phyloP scores from a whole-genome alignment of 1,284 basidiomycete genomes.

The Heterobasidion occidentale region DNA sequence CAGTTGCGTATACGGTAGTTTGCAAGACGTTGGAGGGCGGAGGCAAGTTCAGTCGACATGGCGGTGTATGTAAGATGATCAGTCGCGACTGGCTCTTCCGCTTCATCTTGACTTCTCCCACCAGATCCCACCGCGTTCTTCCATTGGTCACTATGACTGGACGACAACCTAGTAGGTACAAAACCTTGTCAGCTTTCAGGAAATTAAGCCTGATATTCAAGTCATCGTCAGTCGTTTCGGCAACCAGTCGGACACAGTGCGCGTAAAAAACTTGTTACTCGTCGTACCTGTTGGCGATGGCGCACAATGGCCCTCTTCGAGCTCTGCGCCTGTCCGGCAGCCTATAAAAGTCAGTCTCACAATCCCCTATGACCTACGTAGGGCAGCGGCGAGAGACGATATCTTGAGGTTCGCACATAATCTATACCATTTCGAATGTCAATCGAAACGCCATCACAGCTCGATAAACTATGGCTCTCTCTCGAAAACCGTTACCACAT shows the following conservation, averaged over 20 bases:
- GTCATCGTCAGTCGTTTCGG: not conserved
- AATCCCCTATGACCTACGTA: conserved; percentile 47
- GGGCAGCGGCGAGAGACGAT: conserved; percentile 49
- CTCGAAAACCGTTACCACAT: conserved; percentile 24
- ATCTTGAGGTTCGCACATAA: conserved; percentile 20
- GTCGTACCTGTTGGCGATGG: conserved; percentile 31
- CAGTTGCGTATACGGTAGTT: conserved; percentile 61
- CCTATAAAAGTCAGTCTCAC: conserved; percentile 49
- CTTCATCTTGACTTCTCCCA: too few relatives aligned
- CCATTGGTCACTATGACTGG: not conserved
- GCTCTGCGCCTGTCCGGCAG: conserved; percentile 33
- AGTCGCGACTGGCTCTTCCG: not conserved
- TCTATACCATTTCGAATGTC: not conserved
- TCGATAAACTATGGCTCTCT: conserved; percentile 56
- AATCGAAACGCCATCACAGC: conserved; percentile 10
- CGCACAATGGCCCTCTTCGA: conserved; percentile 30
- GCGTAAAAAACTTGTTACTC: conserved; percentile 40
- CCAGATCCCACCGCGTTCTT: not conserved
- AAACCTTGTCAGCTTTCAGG: not conserved
- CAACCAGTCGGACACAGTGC: conserved; percentile 17
- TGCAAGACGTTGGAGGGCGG: conserved; percentile 60
- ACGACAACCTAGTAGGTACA: not conserved
- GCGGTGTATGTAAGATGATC: not conserved
- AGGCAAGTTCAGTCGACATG: conserved; percentile 28
- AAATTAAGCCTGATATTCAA: not conserved